phyloP scores from a whole-genome alignment of 75 land plant genomes.

The Adiantum capillusveneris region DNA sequence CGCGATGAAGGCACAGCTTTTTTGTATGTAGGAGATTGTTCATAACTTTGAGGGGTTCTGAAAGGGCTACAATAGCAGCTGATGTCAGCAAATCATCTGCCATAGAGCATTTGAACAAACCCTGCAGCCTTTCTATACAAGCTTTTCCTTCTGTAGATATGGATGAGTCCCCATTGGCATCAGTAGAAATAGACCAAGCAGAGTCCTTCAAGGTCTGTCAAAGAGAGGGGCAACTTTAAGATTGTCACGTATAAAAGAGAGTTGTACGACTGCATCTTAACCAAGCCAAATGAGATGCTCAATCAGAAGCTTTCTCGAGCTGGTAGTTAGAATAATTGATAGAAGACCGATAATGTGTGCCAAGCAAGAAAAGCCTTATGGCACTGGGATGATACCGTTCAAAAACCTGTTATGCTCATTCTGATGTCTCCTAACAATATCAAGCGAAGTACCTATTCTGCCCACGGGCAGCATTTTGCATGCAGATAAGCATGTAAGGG shows the following conservation, averaged over 20 bases:
- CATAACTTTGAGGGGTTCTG: constrained; percentile 59
- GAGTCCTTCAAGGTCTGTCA: constrained; percentile 52
- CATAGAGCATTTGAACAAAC: constrained; percentile 50
- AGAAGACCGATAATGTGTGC: constrained; percentile 78
- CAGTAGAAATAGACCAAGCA: not conserved
- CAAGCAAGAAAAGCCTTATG: constrained; percentile 76
- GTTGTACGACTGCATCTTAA: no score
- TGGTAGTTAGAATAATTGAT: constrained; percentile 66
- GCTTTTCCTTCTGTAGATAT: constrained; percentile 29
- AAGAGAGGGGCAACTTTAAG: constrained; percentile 1
- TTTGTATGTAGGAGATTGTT: constrained; percentile 48
- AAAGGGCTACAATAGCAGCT: constrained; percentile 42
- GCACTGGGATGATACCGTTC: constrained; percentile 83
- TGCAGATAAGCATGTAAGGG: no score
- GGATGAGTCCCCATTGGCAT: not conserved
- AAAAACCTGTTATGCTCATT: constrained; percentile 79
- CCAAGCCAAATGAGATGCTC: constrained; percentile 71
- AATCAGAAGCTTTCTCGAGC: constrained; percentile 81
- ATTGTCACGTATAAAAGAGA: no score
- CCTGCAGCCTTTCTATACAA: constrained; percentile 37
- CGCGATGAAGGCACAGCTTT: constrained; percentile 36
- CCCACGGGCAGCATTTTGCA: no score
- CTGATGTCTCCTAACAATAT: no score
- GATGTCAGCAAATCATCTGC: constrained; percentile 83
- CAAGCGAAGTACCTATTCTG: no score